Evolutionary conservation across 163 green algal genomes (phyloP).

Genomic region (Scenedesmus sp.): DNA sequence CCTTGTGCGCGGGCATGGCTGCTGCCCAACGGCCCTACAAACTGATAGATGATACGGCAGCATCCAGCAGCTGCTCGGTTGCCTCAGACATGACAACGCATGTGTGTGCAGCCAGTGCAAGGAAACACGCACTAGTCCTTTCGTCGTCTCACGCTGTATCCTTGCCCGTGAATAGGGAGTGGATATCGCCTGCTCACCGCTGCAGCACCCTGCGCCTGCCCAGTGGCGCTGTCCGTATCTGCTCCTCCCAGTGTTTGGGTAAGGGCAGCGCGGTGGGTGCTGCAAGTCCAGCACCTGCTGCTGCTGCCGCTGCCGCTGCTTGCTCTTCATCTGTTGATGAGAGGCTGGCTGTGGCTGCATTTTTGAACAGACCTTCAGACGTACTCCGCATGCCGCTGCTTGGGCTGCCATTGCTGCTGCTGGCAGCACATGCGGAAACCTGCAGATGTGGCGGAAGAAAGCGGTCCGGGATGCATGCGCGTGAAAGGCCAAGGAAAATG

Average conservation of each 20-base stretch:
- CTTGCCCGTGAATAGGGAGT: too few species aligned
- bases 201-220: slow-evolving; percentile 67
- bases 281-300: slow-evolving; percentile 17
- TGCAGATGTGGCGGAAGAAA: background rate
- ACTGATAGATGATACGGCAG: background rate
- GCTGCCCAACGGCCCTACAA: background rate
- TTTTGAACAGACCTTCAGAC: slow-evolving; percentile 13
- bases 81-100: background rate
- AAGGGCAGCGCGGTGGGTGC: slow-evolving; percentile 17
- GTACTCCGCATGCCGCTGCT: background rate
- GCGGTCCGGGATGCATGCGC: background rate
- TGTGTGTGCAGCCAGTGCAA: too few species aligned
- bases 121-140: too few species aligned
- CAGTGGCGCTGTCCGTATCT: slow-evolving; percentile 61
- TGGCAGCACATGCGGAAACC: background rate
- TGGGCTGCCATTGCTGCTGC: slow-evolving; percentile 2
- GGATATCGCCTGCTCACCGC: slow-evolving; percentile 57
- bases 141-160: too few species aligned
- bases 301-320: slow-evolving; percentile 18
- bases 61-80: background rate
- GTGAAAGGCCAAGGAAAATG: background rate
- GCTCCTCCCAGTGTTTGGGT: slow-evolving; percentile 67
- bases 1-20: background rate
- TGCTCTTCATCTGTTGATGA: slow-evolving; percentile 31
- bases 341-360: slow-evolving; percentile 29